Percentiles rank a stretch among this genome's conserved stretches.
phyloP scores from a whole-genome alignment of 257 asterid genomes.

The Solanum sitiens region DNA sequence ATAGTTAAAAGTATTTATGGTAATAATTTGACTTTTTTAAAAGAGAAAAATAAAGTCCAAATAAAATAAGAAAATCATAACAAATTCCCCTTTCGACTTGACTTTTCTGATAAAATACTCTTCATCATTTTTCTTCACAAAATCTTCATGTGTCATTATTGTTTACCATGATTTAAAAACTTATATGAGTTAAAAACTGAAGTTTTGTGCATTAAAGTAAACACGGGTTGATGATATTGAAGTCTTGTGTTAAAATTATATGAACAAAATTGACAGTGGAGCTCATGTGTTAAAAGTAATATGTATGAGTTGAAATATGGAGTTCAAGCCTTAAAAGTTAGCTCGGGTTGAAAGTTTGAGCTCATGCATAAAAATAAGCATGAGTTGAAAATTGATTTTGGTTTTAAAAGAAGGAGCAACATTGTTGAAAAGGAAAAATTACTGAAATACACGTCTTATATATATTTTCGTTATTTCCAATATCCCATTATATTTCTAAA shows the following conservation, averaged over 20 bases:
- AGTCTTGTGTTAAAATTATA: not conserved
- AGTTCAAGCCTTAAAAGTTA: not conserved
- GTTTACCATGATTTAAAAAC: not conserved
- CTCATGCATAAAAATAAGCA: not conserved
- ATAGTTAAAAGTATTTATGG: too few species aligned
- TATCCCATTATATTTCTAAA: too few species aligned
- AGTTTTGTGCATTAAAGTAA: too few species aligned
- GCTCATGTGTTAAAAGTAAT: not conserved
- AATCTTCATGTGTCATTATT: not conserved
- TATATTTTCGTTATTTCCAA: too few species aligned
- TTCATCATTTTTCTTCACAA: not conserved
- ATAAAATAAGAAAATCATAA: not conserved
- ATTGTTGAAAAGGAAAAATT: not conserved
- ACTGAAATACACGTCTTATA: too few species aligned
- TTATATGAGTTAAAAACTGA: not conserved
- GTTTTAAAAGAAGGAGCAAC: not conserved
- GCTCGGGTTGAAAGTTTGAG: not conserved
- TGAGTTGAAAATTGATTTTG: not conserved
- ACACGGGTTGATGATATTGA: not conserved
- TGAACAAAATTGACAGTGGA: not conserved
- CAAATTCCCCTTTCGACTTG: not conserved
- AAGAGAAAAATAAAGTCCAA: too few species aligned
- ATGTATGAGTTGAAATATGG: not conserved
- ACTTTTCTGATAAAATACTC: not conserved
- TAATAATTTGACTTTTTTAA: too few species aligned